Evolutionary conservation across 176 grass and related monocot genomes (phyloP).

Genomic region (Musa troglodytarum): DNA sequence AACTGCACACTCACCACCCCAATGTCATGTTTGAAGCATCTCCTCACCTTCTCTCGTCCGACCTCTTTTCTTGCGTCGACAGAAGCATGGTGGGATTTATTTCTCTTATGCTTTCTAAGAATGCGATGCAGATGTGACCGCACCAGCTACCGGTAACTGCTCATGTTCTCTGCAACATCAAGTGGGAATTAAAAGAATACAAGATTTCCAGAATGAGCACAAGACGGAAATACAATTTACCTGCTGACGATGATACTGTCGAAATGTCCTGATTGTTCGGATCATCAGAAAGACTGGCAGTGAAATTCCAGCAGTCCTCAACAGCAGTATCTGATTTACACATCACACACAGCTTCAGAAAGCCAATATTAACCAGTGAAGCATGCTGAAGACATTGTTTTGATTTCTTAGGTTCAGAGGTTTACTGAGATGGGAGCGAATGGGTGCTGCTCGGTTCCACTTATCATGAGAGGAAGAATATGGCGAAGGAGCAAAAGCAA

Average conservation of each 20-base stretch:
- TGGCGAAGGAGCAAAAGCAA: conserved; percentile 51
- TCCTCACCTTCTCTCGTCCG: too few species aligned
- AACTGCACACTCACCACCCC: too few species aligned
- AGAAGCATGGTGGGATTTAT: too few species aligned
- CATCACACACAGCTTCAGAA: neutral
- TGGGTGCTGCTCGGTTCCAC: conserved; percentile 26
- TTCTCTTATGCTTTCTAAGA: too few species aligned
- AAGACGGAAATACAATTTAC: neutral
- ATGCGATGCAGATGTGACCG: too few species aligned
- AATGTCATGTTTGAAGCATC: too few species aligned
- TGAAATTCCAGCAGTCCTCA: conserved; percentile 47
- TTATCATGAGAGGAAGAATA: conserved; percentile 29
- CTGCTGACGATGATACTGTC: conserved; percentile 25
- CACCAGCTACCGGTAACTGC: too few species aligned
- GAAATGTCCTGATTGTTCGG: conserved; percentile 28
- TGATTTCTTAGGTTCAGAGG: neutral
- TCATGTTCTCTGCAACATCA: too few species aligned
- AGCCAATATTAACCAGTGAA: neutral
- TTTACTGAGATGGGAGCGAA: conserved; percentile 44
- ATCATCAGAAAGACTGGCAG: conserved; percentile 50
- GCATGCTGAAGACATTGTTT: neutral
- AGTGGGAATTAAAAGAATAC: too few species aligned
- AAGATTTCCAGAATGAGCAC: neutral
- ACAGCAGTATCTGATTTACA: conserved; percentile 30
- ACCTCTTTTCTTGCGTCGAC: too few species aligned